These are phyloP conservation scores for Fusarium decemcellulare DNA, from an alignment of 2,329 filamentous ascomycete species.

Conservation along the genomic window DNA sequence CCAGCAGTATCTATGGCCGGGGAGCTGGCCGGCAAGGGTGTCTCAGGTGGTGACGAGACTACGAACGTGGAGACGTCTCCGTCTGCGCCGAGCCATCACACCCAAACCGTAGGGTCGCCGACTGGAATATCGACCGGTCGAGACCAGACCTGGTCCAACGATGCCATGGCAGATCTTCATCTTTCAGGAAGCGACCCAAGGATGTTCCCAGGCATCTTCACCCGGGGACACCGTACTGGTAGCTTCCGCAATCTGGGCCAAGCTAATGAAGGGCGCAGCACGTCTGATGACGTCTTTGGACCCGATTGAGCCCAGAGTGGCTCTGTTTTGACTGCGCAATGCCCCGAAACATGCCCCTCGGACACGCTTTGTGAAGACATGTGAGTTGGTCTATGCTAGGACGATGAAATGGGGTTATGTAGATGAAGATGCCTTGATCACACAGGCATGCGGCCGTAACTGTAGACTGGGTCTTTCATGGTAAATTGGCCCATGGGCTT, in stretches of 20 bases:
- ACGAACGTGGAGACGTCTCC: conserved; percentile 27
- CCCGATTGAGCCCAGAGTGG: conserved; percentile 17
- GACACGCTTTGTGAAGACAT: conserved; percentile 7
- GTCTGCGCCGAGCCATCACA: conserved; percentile 21
- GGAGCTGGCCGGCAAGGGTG: conserved; percentile 12
- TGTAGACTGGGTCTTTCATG: conserved; percentile 10
- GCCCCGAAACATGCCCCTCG: neutral
- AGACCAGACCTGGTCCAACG: conserved; percentile 56
- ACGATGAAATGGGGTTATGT: neutral
- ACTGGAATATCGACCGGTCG: conserved; percentile 38
- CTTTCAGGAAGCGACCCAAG: conserved; percentile 74
- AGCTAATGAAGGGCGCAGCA: conserved; percentile 39
- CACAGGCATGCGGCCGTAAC: neutral
- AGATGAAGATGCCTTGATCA: neutral
- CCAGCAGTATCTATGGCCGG: conserved; percentile 29
- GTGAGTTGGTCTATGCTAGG: conserved; percentile 3
- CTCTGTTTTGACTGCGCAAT: neutral
- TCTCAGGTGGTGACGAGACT: conserved; percentile 13
- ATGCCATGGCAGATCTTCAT: conserved; percentile 60
- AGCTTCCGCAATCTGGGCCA: conserved; percentile 54
- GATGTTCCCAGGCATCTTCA: conserved; percentile 80
- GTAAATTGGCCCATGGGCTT: neutral
- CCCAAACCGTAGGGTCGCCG: conserved; percentile 37
- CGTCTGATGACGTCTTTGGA: conserved; percentile 35
- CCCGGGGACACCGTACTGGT: conserved; percentile 61